Conservation (phyloP, 2,329 filamentous ascomycete species). For the Clonostachys rosea region DNA sequence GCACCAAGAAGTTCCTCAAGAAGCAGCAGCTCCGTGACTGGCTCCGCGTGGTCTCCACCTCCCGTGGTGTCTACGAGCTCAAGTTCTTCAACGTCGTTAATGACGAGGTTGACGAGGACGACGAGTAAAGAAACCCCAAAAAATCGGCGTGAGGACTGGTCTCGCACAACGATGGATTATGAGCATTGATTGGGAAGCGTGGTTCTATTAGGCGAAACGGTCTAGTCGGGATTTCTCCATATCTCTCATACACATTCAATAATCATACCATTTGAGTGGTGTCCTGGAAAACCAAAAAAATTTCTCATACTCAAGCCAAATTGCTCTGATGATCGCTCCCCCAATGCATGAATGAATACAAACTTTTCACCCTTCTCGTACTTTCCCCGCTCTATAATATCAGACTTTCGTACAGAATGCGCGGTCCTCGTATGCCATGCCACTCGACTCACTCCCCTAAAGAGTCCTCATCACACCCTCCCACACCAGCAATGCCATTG, state of each 20-base stretch:
- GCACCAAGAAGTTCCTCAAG: constrained; percentile 99
- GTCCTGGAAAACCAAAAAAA: no score
- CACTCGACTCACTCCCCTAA: constrained; percentile 25
- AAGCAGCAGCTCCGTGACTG: constrained; percentile 99
- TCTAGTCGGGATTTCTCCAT: neutral
- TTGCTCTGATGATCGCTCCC: no score
- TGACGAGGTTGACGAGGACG: constrained; percentile 96
- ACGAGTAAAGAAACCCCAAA: constrained; percentile 67
- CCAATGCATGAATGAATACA: no score
- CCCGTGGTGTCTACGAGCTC: constrained; percentile 98
- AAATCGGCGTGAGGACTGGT: neutral
- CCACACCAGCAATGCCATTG: constrained; percentile 87
- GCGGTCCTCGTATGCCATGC: neutral
- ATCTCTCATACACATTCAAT: neutral
- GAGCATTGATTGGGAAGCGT: neutral
- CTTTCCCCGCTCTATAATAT: neutral
- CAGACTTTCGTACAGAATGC: neutral
- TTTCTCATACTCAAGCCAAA: no score
- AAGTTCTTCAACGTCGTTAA: constrained; percentile 99
- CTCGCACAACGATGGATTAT: neutral
- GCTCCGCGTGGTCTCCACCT: constrained; percentile 97
- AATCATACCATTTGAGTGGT: constrained; percentile 5
- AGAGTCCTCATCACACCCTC: constrained; percentile 79
- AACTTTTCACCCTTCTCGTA: neutral
- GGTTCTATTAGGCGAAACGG: neutral